A percentile compares a stretch with the other conserved stretches of the same genome.
These are phyloP conservation scores for Austroboletus sp. DNA, from an alignment of 1,284 basidiomycete species.

Conservation along the genomic window DNA sequence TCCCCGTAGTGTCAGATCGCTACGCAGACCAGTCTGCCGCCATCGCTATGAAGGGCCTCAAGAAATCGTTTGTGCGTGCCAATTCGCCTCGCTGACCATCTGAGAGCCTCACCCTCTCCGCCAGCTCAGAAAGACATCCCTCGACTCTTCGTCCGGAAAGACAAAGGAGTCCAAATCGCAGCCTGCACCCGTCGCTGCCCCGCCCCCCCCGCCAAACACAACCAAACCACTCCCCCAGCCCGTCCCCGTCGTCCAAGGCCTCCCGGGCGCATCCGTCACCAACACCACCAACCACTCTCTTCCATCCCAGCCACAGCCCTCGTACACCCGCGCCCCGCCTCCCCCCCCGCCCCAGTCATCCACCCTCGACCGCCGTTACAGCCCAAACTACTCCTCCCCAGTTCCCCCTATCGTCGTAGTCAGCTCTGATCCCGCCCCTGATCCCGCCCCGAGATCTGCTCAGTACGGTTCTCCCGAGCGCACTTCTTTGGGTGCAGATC, in stretches of 20 bases:
- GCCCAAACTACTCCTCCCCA: constrained; percentile 42
- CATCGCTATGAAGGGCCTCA: constrained; percentile 74
- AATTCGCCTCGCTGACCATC: constrained; percentile 10
- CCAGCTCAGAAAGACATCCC: constrained; percentile 62
- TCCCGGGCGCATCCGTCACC: constrained; percentile 38
- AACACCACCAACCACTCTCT: constrained; percentile 42
- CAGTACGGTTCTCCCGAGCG: constrained; percentile 45
- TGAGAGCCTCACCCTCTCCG: constrained; percentile 13
- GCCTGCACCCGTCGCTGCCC: constrained; percentile 41
- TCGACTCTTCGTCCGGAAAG: constrained; percentile 63
- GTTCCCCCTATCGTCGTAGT: constrained; percentile 88
- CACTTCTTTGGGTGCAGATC: constrained; percentile 45
- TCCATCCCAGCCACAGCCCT: constrained; percentile 24
- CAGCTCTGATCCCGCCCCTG: constrained; percentile 67
- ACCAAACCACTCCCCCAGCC: constrained; percentile 55
- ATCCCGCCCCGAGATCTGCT: constrained; percentile 42
- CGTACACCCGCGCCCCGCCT: constrained; percentile 43
- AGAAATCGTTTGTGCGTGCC: constrained; percentile 72
- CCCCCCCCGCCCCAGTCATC: constrained; percentile 33
- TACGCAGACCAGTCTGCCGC: constrained; percentile 16
- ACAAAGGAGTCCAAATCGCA: constrained; percentile 54
- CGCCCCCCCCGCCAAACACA: constrained; percentile 59
- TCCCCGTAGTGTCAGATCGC: constrained; percentile 21
- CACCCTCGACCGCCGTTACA: constrained; percentile 50
- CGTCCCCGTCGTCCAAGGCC: constrained; percentile 32